phyloP scores from a whole-genome alignment of 805 yeast genomes.

The Barnettozyma vustinii region DNA sequence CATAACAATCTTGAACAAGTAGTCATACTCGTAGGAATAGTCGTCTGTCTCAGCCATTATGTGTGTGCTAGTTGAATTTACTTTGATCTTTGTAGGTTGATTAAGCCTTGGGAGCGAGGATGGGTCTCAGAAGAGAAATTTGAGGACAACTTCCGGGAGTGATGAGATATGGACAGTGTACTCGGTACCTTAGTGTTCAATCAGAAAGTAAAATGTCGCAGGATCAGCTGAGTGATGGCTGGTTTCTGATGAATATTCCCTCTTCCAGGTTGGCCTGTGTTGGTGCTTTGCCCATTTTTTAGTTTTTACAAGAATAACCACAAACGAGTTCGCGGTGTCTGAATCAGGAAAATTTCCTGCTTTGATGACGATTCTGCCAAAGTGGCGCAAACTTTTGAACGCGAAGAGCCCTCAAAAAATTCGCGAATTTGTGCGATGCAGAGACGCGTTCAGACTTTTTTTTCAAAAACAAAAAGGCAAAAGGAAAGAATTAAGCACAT shows the following conservation, averaged over 20 bases:
- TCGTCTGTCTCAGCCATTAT: constrained; percentile 43
- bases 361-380: background rate
- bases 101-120: background rate
- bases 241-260: background rate
- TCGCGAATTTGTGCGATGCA: background rate
- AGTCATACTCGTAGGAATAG: constrained; percentile 80
- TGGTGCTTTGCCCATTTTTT: background rate
- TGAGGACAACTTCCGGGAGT: background rate
- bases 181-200: background rate
- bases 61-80: background rate
- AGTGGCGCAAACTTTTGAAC: background rate
- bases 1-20: constrained; percentile 85
- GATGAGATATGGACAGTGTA: background rate
- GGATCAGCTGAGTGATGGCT: background rate
- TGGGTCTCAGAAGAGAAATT: background rate
- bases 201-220: too few species aligned
- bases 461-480: background rate
- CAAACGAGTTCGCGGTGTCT: background rate
- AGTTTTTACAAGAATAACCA: background rate
- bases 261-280: background rate
- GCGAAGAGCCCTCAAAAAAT: background rate
- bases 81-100: background rate
- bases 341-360: background rate
- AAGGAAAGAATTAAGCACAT: background rate
- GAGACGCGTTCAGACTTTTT: background rate